Percentiles rank a stretch among this genome's conserved stretches.
phyloP scores from a whole-genome alignment of 768 basidiomycete species.

The Rhizopogon sp. region DNA sequence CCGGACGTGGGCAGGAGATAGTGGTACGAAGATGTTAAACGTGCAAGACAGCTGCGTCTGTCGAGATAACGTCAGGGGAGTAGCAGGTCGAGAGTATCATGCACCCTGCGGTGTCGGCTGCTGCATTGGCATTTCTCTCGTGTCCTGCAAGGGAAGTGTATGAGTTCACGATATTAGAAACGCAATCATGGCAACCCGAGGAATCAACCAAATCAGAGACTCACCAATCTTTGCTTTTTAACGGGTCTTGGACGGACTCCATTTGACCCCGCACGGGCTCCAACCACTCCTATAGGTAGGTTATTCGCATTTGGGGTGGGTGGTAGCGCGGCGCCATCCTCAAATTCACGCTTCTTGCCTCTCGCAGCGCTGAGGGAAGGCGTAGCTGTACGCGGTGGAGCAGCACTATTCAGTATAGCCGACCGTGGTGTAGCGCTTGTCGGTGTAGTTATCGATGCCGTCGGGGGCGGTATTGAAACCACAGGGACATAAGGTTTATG shows the following conservation, averaged over 20 bases:
- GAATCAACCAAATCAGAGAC: constrained; percentile 18
- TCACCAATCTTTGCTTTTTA: constrained; percentile 74
- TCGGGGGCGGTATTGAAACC: constrained; percentile 27
- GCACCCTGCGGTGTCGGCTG: constrained; percentile 74
- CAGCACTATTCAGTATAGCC: constrained; percentile 20
- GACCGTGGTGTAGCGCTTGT: constrained; percentile 26
- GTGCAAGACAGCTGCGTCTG: background rate
- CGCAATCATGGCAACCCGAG: background rate
- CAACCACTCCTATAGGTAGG: constrained; percentile 29
- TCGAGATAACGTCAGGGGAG: background rate
- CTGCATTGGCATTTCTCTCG: constrained; percentile 57
- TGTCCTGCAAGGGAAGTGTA: constrained; percentile 38
- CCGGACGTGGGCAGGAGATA: background rate
- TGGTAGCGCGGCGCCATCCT: constrained; percentile 17
- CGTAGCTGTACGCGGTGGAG: constrained; percentile 16
- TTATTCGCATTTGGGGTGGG: constrained; percentile 19
- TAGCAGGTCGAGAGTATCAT: constrained; percentile 19
- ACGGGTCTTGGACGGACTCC: constrained; percentile 61
- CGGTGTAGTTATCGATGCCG: constrained; percentile 26
- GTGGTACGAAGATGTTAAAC: background rate
- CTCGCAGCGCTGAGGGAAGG: constrained; percentile 11
- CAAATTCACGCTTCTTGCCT: constrained; percentile 31
- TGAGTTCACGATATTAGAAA: background rate
- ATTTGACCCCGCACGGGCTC: constrained; percentile 54
- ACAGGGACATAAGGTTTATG: constrained; percentile 26